These are phyloP conservation scores for Clarireedia paspali DNA, from an alignment of 2,329 filamentous ascomycete genomes.

Conservation along the genomic window DNA sequence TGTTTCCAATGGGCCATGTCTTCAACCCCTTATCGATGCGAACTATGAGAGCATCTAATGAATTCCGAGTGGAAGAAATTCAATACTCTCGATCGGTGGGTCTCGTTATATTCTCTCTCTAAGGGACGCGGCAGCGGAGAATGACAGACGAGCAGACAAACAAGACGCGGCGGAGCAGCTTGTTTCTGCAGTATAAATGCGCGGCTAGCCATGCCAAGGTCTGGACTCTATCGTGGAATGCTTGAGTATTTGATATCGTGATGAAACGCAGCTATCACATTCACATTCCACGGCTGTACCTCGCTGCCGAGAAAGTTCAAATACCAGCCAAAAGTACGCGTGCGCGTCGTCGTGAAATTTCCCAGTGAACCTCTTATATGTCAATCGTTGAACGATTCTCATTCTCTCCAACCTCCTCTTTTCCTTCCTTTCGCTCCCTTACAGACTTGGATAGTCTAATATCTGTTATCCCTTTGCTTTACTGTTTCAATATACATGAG, in stretches of 20 bases:
- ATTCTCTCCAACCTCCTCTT: neutral
- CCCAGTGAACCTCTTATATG: neutral
- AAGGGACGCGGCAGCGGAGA: neutral
- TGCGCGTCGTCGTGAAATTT: neutral
- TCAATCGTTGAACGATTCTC: slow-evolving; percentile 3
- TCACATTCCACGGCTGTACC: slow-evolving; percentile 1
- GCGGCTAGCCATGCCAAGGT: no score
- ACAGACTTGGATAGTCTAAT: neutral
- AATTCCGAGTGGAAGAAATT: no score
- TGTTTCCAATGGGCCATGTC: no score
- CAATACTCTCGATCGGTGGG: no score
- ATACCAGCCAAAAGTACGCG: neutral
- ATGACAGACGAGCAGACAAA: neutral
- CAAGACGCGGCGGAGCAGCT: no score
- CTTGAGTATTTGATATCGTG: no score
- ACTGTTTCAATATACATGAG: neutral
- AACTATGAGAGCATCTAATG: no score
- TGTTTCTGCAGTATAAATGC: no score
- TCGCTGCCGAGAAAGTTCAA: neutral
- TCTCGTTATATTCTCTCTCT: no score
- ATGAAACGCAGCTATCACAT: neutral
- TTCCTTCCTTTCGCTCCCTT: neutral
- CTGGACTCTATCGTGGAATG: no score
- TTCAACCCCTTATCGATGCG: no score
- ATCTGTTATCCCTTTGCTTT: neutral